Evolutionary conservation across 176 grass and related monocot genomes (phyloP), one percentile per base, ranked within the genome.

Genomic region (Rhipidocladum racemiflorum): DNA sequence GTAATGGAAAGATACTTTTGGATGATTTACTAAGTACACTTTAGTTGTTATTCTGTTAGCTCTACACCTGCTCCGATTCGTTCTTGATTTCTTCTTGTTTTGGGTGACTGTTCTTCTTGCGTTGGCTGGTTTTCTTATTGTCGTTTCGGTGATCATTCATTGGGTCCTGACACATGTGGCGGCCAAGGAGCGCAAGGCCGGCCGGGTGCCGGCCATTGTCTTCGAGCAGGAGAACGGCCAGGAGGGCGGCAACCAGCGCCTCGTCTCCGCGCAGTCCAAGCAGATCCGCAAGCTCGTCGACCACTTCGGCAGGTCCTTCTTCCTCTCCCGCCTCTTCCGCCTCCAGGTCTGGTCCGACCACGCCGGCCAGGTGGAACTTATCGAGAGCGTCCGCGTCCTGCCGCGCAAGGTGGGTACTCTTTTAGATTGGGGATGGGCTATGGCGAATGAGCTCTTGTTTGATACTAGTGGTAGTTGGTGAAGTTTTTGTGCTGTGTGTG

Each of bases 201-300:
- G 91, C 9, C 59, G 89, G 39, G 96, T 99, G 29, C 96, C 96
- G 20, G 88, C 90, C 73, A 93, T 99, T 81, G 80, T 99, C 61
- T 99, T 99, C 74, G 93, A 95, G 79, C 90, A 95, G 84, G 88
- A 90, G 88, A 95, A 95, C 18, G 93, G 93, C 0, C 82, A 95
- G 83, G 90, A 92, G 83, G 93, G 90, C 6, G 93, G 93, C 48
- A 92, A 95, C 71, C 92, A 95, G 89, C 93, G 87, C 40, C 92
- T 99, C 9, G 83, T 99, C 34, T 95, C 92, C 43, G 96, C 95
- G 48, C 87, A 68, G 68, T 36, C 84, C 20, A 99, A 99, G 85
- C 96, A 95, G 96, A 93, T 99, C 86, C 89, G 92, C 55, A 99
- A 99, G 83, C 85, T 99, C 51, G 92, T 99, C 27, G 92, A 95